Evolutionary conservation across 768 basidiomycete genomes (phyloP), one percentile per base, ranked within the genome.

Genomic region (Tulasnella sp.): DNA sequence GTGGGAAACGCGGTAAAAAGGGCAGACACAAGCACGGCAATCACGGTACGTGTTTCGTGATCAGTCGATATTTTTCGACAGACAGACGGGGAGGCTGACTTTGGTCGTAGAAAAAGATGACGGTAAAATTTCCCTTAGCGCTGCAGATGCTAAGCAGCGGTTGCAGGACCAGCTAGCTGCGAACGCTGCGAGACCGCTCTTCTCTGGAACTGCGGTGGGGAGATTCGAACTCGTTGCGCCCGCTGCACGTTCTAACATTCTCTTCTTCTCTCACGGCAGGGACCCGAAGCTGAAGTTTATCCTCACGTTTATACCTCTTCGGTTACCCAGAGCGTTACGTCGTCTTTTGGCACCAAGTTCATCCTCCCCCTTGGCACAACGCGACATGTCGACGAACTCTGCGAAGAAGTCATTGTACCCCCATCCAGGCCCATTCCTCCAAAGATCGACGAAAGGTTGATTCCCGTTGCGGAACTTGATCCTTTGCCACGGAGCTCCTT

Each of bases 251-350:
- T 75, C 58, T 71, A 1, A 79, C 27, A 18, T 19, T 42, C 40
- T 71, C 31, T 3, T n/a, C n/a, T n/a, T 38, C 14, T 14, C 34
- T 7, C 38, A 21, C 39, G 21, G 27, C 34, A 79, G 80, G 87
- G 86, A 3, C 87, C 90, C 3, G 92, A 94, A 83, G 84, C 89
- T 48, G 89, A 94, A 24, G 81, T 83, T 34, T 85, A 87, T 78
- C 98, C 98, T 0, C 92, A 99, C 86, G 93, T 99, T 16, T 99
- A 97, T 84, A 91, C 93, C 12, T 91, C 95, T 6, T 87, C 89
- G 34, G 86, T 87, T 4, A 89, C 92, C 81, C 91, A 93, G 1
- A 92, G 90, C 82, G 86, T 91, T 14, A 84, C 95, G 18, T 93
- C 94, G 88, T 92, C 82, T 86, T 90, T 84, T 79, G 96, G 96